Evolutionary conservation across 768 basidiomycete species (phyloP), one percentile per base, ranked within the genome.

Genomic region (Trichaptum fuscoviolaceum): DNA sequence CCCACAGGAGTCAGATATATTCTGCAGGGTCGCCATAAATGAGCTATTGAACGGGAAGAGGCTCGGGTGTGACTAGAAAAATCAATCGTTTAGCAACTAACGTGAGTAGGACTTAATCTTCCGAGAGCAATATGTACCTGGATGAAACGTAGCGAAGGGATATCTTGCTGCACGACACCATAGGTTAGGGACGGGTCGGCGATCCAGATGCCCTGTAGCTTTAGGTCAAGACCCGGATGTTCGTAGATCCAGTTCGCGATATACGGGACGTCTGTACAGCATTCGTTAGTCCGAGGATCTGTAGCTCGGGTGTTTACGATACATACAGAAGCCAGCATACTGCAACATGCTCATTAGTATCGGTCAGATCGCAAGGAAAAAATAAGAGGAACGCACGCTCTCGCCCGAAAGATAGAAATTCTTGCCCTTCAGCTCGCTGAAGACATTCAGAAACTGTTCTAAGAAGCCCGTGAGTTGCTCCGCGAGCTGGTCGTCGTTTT

Each of bases 391-490:
- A 71, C 90, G 73, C 72, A 92, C 90, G 73, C 91, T 92, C 77
- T 92, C 90, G 30, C 91, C 91, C 18, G 84, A 79, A 6, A 92
- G 71, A 72, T 85, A 92, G 6, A 91, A 77, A 10, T 89, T 90
- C 77, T 89, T 91, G 23, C 82, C 81, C 73, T 91, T 90, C 60
- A 93, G 71, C 70, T 93, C 91, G 0, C 79, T 78, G 77, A 93
- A 93, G 4, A 93, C 84, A 26, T 87, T 81, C 4, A 93, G 79
- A 77, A 92, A 93, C 71, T 93, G 91, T 67, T 87, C 83, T 70
- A 93, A 65, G 75, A 92, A 92, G 24, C 88, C 84, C 2, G 80
- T 77, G 0, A 84, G 73, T 64, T 85, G 83, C 9, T 75, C 84
- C 7, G 86, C 87, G 0, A 91, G 77, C 60, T 88, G 81, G 62